Percentiles rank a stretch among this genome's conserved stretches.
Evolutionary conservation across 2,329 filamentous ascomycete species (phyloP).

Genomic region (Cordyceps fumosorosea): DNA sequence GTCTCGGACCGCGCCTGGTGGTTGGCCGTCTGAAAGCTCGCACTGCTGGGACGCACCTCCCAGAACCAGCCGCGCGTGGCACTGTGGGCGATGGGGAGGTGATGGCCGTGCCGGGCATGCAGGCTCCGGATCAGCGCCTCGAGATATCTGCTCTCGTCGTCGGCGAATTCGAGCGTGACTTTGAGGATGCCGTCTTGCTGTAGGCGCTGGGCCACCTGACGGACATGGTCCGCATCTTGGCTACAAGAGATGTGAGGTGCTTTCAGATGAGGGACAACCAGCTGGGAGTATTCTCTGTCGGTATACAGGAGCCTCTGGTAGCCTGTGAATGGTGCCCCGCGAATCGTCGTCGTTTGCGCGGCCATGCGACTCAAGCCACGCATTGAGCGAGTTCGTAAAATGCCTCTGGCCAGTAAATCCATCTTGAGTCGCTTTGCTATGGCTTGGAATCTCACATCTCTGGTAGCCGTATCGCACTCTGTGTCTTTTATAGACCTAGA

Average conservation of each 20-base stretch:
- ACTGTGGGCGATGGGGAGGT: slow-evolving; percentile 34
- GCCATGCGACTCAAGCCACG: no score
- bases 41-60: slow-evolving; percentile 30
- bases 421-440: neutral
- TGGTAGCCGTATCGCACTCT: neutral
- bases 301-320: neutral
- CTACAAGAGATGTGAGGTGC: neutral
- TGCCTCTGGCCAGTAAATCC: neutral
- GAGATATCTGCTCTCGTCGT: slow-evolving; percentile 29
- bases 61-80: slow-evolving; percentile 37
- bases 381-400: neutral
- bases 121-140: slow-evolving; percentile 26
- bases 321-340: no score
- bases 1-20: slow-evolving; percentile 32
- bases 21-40: slow-evolving; percentile 21
- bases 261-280: no score
- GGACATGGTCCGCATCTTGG: neutral
- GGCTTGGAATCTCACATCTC: neutral
- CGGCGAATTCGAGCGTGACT: slow-evolving; percentile 27
- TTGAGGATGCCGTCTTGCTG: slow-evolving; percentile 28
- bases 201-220: neutral
- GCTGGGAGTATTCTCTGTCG: no score
- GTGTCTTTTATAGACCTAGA: neutral
- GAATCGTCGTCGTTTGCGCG: no score
- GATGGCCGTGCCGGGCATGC: slow-evolving; percentile 27